Conservation (phyloP, 2,329 filamentous ascomycete genomes). For the Fusarium clavum region DNA sequence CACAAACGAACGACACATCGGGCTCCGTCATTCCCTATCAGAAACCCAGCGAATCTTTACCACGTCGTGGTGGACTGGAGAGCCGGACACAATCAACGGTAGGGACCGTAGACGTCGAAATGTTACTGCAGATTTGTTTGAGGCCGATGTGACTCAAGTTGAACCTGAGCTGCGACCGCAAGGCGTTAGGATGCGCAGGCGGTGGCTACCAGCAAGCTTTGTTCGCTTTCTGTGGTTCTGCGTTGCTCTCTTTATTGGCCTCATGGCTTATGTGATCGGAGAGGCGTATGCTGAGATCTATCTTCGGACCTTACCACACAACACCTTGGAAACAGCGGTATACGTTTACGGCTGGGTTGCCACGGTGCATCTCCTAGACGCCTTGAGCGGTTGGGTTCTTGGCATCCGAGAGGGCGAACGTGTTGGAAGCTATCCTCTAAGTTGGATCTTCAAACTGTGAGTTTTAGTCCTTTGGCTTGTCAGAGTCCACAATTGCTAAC, state of each 20-base stretch:
- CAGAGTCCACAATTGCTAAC: constrained; percentile 21
- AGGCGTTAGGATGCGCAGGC: constrained; percentile 58
- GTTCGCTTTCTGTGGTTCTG: constrained; percentile 78
- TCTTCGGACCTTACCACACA: constrained; percentile 73
- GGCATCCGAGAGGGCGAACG: constrained; percentile 74
- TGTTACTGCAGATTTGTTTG: constrained; percentile 52
- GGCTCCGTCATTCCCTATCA: constrained; percentile 69
- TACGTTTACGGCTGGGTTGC: constrained; percentile 78
- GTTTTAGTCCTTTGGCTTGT: constrained; percentile 40
- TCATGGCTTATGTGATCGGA: constrained; percentile 75
- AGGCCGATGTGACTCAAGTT: constrained; percentile 51
- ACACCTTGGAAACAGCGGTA: constrained; percentile 73
- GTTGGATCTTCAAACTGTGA: constrained; percentile 77
- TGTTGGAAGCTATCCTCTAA: constrained; percentile 76
- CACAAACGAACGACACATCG: constrained; percentile 71
- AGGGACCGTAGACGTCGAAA: constrained; percentile 58
- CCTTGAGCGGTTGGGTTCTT: constrained; percentile 73
- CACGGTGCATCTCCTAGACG: constrained; percentile 73
- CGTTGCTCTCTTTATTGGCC: constrained; percentile 69
- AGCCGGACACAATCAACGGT: constrained; percentile 60
- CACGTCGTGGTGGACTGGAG: constrained; percentile 73
- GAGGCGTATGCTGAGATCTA: constrained; percentile 78
- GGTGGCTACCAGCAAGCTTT: constrained; percentile 74
- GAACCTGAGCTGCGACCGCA: constrained; percentile 44
- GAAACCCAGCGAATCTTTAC: constrained; percentile 77